Conservation (phyloP, 495 filamentous ascomycete species). For the Xylaria telfairii region DNA sequence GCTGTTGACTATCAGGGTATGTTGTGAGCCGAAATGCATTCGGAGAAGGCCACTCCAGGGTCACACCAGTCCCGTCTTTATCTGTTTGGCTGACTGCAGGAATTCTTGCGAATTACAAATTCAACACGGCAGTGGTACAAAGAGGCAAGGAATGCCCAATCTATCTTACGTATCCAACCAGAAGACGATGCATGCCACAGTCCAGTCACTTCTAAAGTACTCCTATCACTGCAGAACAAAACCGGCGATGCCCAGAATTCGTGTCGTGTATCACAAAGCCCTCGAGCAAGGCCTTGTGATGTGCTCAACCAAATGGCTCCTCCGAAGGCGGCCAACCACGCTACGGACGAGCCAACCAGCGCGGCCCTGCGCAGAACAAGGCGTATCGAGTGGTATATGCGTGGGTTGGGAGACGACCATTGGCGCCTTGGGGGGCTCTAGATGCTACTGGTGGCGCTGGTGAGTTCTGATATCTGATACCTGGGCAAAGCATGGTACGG, state of each 20-base stretch:
- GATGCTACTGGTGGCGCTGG: constrained; percentile 12
- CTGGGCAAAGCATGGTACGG: not conserved
- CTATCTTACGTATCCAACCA: constrained; percentile 17
- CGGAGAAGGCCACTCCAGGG: constrained; percentile 34
- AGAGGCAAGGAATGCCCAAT: constrained; percentile 2
- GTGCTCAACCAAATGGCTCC: not conserved
- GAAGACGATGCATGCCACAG: constrained; percentile 4
- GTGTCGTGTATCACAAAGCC: constrained; percentile 25
- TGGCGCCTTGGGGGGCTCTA: not conserved
- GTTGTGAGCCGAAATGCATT: constrained; percentile 35
- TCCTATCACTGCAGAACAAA: constrained; percentile 18
- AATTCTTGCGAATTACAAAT: not conserved
- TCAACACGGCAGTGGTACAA: constrained; percentile 4
- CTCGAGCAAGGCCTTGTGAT: constrained; percentile 5
- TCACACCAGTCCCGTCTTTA: constrained; percentile 35
- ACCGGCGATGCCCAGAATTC: constrained; percentile 19
- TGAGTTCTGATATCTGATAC: constrained; percentile 21
- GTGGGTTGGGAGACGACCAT: not conserved
- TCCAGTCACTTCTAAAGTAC: not conserved
- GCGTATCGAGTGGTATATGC: constrained; percentile 2
- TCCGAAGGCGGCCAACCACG: constrained; percentile 22
- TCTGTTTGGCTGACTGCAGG: constrained; percentile 34
- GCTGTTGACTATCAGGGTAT: constrained; percentile 28
- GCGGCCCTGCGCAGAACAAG: not conserved
- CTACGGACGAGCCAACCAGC: constrained; percentile 1